phyloP scores from a whole-genome alignment of 169 alveolate species.

The Toxoplasma gondii region DNA sequence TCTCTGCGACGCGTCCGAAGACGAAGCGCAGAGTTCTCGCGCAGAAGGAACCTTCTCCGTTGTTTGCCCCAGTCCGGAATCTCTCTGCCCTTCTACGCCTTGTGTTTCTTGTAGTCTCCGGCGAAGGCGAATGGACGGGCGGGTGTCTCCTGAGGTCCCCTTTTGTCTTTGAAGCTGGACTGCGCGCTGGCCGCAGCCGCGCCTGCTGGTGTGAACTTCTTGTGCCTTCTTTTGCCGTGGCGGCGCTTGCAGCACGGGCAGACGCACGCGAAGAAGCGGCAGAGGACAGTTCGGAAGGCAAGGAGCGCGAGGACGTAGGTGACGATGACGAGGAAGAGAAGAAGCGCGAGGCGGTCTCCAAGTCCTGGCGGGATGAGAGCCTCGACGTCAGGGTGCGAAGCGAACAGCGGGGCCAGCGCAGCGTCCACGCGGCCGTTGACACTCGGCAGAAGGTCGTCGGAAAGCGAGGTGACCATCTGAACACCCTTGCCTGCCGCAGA shows the following conservation, averaged over 20 bases:
- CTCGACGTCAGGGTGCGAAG: not conserved
- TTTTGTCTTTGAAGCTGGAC: not conserved
- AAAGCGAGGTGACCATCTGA: not conserved
- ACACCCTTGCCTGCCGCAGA: not conserved
- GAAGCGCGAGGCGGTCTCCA: slow-evolving; percentile 6
- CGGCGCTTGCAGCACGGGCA: slow-evolving; percentile 21
- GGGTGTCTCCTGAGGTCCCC: not conserved
- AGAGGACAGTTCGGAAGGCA: slow-evolving; percentile 4
- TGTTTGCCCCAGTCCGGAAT: not conserved
- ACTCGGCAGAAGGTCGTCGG: slow-evolving; percentile 15
- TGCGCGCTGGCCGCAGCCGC: not conserved
- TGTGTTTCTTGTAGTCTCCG: not conserved
- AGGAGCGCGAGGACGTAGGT: slow-evolving; percentile 11
- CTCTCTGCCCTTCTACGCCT: not conserved
- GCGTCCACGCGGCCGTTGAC: slow-evolving; percentile 38
- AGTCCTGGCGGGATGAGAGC: not conserved
- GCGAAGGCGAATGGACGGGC: slow-evolving; percentile 17
- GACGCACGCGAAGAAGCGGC: not conserved
- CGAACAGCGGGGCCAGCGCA: not conserved
- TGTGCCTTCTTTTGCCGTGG: not conserved
- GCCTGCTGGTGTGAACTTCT: not conserved
- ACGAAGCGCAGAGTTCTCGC: too few species aligned
- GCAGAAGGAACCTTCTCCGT: not conserved
- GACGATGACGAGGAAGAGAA: not conserved
- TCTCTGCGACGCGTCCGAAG: too few species aligned